Conservation (phyloP, 2,329 filamentous ascomycete species). For the Diaporthe vaccinii region DNA sequence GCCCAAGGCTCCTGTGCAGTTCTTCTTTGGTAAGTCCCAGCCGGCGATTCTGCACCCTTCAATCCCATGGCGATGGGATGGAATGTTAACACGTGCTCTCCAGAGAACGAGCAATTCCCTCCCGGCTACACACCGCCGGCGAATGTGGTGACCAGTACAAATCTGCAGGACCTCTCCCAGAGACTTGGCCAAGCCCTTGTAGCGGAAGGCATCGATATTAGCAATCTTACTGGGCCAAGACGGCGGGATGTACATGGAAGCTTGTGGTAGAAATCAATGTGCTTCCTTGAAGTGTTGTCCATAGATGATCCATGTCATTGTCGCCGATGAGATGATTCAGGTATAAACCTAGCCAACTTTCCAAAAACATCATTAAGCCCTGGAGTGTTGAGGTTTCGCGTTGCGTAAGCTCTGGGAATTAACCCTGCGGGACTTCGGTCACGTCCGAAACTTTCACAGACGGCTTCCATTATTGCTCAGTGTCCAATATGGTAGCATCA, state of each 20-base stretch:
- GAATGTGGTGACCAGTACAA: slow-evolving; percentile 22
- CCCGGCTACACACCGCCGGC: slow-evolving; percentile 17
- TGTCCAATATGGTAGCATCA: no score
- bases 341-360: no score
- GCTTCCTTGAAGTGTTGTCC: not conserved
- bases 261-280: not conserved
- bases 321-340: no score
- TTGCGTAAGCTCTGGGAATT: no score
- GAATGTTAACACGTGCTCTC: not conserved
- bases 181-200: slow-evolving; percentile 30
- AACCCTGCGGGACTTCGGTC: no score
- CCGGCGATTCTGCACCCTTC: not conserved
- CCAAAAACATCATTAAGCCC: no score
- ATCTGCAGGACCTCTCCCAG: slow-evolving; percentile 21
- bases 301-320: not conserved
- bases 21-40: slow-evolving; percentile 56
- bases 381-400: no score
- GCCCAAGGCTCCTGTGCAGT: slow-evolving; percentile 54
- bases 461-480: no score
- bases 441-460: no score
- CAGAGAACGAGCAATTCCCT: slow-evolving; percentile 40
- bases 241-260: slow-evolving; percentile 8
- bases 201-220: slow-evolving; percentile 31
- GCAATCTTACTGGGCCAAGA: not conserved
- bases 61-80: no score